Conservation (phyloP, 225 moss, liverwort and hornwort species). For the Physcomitrellopsis africana region DNA sequence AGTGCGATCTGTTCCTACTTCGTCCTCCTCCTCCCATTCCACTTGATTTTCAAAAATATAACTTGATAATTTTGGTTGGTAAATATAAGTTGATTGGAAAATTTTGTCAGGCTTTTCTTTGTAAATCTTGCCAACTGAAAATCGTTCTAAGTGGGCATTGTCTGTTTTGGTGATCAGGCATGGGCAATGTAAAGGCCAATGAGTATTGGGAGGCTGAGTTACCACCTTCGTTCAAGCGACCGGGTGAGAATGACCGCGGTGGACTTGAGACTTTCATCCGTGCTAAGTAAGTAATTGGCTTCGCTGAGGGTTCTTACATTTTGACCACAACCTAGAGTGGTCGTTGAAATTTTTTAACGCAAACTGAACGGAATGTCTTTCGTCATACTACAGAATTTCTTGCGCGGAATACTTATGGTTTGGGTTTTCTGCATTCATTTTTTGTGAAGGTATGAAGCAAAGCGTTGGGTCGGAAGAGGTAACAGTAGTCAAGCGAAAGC, state of each 20-base stretch:
- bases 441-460: conserved; percentile 77
- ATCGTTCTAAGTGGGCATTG: neutral
- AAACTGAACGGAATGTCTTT: neutral
- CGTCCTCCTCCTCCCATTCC: neutral
- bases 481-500: conserved; percentile 42
- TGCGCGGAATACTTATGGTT: neutral
- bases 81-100: too few species aligned
- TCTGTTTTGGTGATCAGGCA: conserved; percentile 47
- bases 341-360: neutral
- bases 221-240: conserved; percentile 82
- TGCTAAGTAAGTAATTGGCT: conserved; percentile 64
- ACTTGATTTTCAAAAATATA: too few species aligned
- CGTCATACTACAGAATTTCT: neutral
- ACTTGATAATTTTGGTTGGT: too few species aligned
- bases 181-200: conserved; percentile 95
- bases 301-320: conserved; percentile 1
- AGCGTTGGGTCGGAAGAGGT: conserved; percentile 75
- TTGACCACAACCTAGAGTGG: neutral
- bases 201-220: conserved; percentile 91
- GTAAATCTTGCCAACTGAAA: neutral
- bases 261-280: conserved; percentile 96
- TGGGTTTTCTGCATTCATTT: neutral
- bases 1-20: neutral
- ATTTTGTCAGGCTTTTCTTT: neutral
- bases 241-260: conserved; percentile 80